Evolutionary conservation across 345 rosid species (phyloP), one percentile per base, ranked within the genome.

Genomic region (Erodium maritimum): DNA sequence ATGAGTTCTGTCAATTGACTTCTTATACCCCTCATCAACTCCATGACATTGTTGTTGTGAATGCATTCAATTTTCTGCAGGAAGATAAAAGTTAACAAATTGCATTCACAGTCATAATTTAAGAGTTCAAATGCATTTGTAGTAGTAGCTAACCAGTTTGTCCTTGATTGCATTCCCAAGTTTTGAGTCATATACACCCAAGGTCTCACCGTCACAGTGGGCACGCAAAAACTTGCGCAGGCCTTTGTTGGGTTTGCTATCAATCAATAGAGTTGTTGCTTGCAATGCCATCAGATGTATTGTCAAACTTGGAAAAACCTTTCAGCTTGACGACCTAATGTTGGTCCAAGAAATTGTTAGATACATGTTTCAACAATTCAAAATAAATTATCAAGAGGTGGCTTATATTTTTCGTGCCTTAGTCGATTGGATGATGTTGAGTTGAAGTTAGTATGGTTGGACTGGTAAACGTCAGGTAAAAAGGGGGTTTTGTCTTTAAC

Each of bases 101-200:
- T 3, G 17, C 48, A 42, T 14, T 42, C 14, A 3, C 8, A 42
- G 1, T 16, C 0, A 37, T 42, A 42, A 42, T 14, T 10, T 42
- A 42, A 10, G 14, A 20, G 18, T 33, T 13, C 21, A 17, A 21
- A 0, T 34, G 58, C 10, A 34, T 3, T 46, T 16, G 57, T 20
- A 50, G 50, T 50, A 19, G 12, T 1, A 37, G 59, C 84, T 42
- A 16, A 93, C 97, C 90, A 89, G 62, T 59, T 87, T 83, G 51
- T 93, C 99, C 70, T 93, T 93, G 54, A 93, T 93, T 0, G 83
- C 79, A 69, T 87, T 87, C 61, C 99, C 97, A 57, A 93, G 97
- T 74, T 87, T 93, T 0, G 98, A 88, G 70, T 89, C 96, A 65
- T 89, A 95, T 16, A 93, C 93, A 21, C 69, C 99, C 29, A 93